These are phyloP conservation scores for Paxillus rubicundulus DNA, from an alignment of 768 basidiomycete genomes.

Conservation along the genomic window DNA sequence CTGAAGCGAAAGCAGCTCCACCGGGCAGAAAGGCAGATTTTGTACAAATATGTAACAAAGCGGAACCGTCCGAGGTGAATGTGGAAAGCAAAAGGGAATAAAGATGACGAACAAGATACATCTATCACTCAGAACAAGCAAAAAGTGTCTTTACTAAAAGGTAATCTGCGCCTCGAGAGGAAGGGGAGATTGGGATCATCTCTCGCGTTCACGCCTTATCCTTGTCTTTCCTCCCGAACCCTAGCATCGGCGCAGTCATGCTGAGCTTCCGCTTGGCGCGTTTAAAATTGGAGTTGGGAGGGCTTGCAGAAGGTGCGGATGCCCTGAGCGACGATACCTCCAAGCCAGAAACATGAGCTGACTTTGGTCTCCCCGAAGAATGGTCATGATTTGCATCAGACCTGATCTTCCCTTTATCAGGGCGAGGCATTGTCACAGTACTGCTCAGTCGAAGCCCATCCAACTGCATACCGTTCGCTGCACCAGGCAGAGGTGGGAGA, in stretches of 20 bases:
- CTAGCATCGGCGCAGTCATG: conserved; percentile 55
- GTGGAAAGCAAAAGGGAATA: conserved; percentile 23
- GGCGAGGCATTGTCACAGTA: conserved; percentile 1
- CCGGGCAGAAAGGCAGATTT: conserved; percentile 6
- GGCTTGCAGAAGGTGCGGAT: conserved; percentile 20
- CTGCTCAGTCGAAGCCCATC: background rate
- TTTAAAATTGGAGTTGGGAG: conserved; percentile 29
- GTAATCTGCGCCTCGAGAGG: background rate
- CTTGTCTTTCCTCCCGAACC: conserved; percentile 55
- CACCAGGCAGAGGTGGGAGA: conserved; percentile 2
- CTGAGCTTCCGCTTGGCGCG: conserved; percentile 64
- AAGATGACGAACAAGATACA: conserved; percentile 23
- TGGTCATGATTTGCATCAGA: background rate
- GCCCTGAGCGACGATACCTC: conserved; percentile 12
- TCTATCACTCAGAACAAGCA: background rate
- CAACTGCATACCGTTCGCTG: background rate
- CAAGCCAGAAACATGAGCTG: conserved; percentile 22
- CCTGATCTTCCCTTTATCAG: background rate
- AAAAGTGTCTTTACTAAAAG: background rate
- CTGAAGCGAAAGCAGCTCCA: conserved; percentile 10
- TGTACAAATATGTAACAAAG: background rate
- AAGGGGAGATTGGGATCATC: background rate
- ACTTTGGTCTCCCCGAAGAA: conserved; percentile 20
- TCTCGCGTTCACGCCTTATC: conserved; percentile 32
- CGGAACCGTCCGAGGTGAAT: background rate